Conservation (phyloP, 2,329 filamentous ascomycete genomes). For the Hypoxylon rubiginosum region DNA sequence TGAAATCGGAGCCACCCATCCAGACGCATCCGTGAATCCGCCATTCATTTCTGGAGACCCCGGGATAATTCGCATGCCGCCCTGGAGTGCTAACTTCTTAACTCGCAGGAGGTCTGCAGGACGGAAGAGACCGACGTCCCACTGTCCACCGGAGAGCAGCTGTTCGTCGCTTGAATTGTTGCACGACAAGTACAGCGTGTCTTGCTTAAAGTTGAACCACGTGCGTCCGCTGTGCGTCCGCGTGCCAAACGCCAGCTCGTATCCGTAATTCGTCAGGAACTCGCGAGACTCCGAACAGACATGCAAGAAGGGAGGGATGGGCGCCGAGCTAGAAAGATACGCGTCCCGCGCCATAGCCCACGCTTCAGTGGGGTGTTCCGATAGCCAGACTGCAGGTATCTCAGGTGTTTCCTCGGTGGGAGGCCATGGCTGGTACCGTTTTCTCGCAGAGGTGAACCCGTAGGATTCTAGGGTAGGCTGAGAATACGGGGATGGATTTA, state of each 20-base stretch:
- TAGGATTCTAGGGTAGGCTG: slow-evolving; percentile 30
- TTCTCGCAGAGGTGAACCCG: slow-evolving; percentile 21
- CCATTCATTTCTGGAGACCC: no score
- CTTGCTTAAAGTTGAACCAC: slow-evolving; percentile 44
- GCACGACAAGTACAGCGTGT: slow-evolving; percentile 31
- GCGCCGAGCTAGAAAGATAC: slow-evolving; percentile 37
- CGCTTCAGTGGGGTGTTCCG: slow-evolving; percentile 18
- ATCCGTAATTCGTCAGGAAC: slow-evolving; percentile 33
- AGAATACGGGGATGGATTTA: not conserved
- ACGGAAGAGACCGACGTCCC: slow-evolving; percentile 40
- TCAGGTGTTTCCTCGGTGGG: slow-evolving; percentile 27
- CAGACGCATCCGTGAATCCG: no score
- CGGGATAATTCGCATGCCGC: not conserved
- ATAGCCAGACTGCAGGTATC: slow-evolving; percentile 29
- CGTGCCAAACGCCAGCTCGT: slow-evolving; percentile 42
- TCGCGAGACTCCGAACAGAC: slow-evolving; percentile 49
- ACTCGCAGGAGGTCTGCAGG: slow-evolving; percentile 36
- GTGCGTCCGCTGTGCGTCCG: slow-evolving; percentile 37
- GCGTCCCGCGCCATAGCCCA: slow-evolving; percentile 36
- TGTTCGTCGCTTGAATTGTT: not conserved
- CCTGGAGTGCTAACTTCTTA: slow-evolving; percentile 29
- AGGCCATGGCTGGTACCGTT: slow-evolving; percentile 31
- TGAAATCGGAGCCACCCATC: not conserved
- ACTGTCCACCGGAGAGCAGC: slow-evolving; percentile 29
- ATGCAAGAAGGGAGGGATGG: slow-evolving; percentile 47